Evolutionary conservation across 1,284 basidiomycete species (phyloP).

Genomic region (Neotropicomus parvogracilis): DNA sequence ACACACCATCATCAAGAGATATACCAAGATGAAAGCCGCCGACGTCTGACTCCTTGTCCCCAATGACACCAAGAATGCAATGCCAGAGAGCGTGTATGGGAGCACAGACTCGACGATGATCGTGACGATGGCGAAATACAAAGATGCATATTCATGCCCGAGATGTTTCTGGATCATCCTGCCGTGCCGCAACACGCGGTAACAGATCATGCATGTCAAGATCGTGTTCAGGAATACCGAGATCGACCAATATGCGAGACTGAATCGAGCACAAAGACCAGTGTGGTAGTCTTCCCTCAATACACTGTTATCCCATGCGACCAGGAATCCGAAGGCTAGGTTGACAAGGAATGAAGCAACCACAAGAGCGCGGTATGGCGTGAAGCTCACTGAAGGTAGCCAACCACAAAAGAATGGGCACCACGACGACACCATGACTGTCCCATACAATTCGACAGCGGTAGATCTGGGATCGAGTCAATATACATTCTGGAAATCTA

Average conservation of each 20-base stretch:
- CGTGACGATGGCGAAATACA: conserved; percentile 15
- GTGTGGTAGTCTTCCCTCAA: not conserved
- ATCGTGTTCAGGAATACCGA: conserved; percentile 20
- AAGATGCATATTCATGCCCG: conserved; percentile 16
- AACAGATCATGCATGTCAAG: conserved; percentile 28
- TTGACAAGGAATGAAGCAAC: not conserved
- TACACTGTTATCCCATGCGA: not conserved
- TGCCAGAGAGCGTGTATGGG: conserved; percentile 27
- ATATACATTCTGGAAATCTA: not conserved
- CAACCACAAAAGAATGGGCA: too few relatives aligned
- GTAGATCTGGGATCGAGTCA: not conserved
- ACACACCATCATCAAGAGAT: conserved; percentile 26
- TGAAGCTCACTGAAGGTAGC: not conserved
- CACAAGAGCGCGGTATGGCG: too few relatives aligned
- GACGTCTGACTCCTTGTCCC: conserved; percentile 16
- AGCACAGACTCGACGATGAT: conserved; percentile 31
- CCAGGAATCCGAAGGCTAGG: not conserved
- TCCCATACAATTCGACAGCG: not conserved
- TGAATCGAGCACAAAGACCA: not conserved
- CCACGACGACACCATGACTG: not conserved
- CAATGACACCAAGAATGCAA: conserved; percentile 25
- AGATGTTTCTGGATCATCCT: conserved; percentile 6
- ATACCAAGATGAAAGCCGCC: conserved; percentile 14
- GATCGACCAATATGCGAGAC: conserved; percentile 1
- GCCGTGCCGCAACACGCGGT: conserved; percentile 19